A percentile compares a stretch with the other conserved stretches of the same genome.
These are phyloP conservation scores for Persicaria maculosa DNA, from an alignment of 148 eudicot species.

Conservation along the genomic window DNA sequence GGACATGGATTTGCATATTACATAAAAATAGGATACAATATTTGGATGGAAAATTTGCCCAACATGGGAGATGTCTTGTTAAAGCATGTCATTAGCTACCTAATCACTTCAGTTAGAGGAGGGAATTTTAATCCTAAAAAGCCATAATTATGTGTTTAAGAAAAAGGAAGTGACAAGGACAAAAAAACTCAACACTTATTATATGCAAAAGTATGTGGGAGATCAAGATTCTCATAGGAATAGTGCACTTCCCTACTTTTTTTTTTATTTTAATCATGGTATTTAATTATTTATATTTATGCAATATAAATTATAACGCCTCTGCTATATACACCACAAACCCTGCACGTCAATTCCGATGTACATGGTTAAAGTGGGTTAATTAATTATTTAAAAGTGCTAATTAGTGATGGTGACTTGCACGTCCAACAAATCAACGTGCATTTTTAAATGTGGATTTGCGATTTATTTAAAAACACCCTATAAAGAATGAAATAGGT, in stretches of 20 bases:
- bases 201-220: slow-evolving; percentile 4
- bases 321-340: not conserved
- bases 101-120: not conserved
- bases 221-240: slow-evolving; percentile 12
- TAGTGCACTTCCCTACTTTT: not conserved
- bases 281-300: too few species aligned
- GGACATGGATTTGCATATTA: not conserved
- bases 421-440: too few species aligned
- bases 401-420: too few species aligned
- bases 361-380: too few species aligned
- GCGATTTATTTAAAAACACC: too few species aligned
- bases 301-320: too few species aligned
- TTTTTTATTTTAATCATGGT: too few species aligned
- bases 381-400: too few species aligned
- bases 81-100: slow-evolving; percentile 3
- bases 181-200: slow-evolving; percentile 3
- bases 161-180: not conserved
- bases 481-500: too few species aligned
- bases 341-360: too few species aligned
- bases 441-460: too few species aligned
- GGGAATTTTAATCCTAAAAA: not conserved
- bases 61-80: slow-evolving; percentile 6
- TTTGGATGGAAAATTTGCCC: not conserved
- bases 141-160: slow-evolving; percentile 5
- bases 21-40: not conserved